Percentiles rank a stretch among this genome's conserved stretches.
Conservation (phyloP, 164 flowering plant genomes). For the Berberis vulgaris region DNA sequence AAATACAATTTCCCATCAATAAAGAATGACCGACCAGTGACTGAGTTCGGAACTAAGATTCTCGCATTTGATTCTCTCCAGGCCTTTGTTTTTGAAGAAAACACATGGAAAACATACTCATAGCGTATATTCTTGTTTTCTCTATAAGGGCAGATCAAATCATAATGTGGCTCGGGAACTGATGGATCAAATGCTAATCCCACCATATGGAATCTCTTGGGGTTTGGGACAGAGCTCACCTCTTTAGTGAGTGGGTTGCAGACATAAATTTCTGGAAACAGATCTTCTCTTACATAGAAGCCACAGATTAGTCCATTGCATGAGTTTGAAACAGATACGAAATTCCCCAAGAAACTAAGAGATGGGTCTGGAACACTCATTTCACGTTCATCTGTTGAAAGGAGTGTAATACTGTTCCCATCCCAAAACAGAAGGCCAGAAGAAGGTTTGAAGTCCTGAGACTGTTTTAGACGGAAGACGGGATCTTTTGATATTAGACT, state of each 20-base stretch:
- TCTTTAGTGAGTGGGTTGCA: background rate
- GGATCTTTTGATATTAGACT: background rate
- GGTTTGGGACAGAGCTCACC: background rate
- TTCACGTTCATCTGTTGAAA: background rate
- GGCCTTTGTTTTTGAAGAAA: background rate
- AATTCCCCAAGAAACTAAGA: background rate
- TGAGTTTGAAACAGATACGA: conserved; percentile 1
- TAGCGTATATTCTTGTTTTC: background rate
- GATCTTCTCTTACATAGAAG: background rate
- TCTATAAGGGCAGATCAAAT: background rate
- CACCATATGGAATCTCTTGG: background rate
- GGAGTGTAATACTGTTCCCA: background rate
- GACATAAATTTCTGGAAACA: background rate
- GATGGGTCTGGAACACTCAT: background rate
- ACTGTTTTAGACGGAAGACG: background rate
- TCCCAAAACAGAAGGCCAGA: background rate
- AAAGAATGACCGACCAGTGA: background rate
- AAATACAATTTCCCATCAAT: background rate
- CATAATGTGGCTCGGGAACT: background rate
- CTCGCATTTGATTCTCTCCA: background rate
- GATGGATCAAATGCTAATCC: conserved; percentile 1
- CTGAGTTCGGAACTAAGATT: background rate
- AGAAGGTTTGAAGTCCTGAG: background rate
- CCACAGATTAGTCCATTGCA: background rate
- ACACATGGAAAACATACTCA: background rate